Base-by-base conservation (phyloP, 2,329 filamentous ascomycete genomes). In the Venturiaceae sp. region DNA sequence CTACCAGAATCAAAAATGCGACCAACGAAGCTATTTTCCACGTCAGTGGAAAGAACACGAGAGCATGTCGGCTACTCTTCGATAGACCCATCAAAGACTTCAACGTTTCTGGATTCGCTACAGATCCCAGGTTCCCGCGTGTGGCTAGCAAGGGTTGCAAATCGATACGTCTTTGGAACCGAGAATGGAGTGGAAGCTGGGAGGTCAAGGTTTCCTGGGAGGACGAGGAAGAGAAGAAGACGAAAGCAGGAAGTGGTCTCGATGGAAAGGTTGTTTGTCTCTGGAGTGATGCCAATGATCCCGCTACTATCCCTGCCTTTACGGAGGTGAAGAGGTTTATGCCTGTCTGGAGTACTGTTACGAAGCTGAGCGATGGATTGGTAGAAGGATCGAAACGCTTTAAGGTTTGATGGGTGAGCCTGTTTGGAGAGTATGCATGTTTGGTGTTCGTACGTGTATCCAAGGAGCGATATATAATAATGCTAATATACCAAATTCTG, bases 271-370 rank as follows among this genome's bases (percentile, higher is more conserved):
- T 92, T 1, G 79, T 86, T 16, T 97, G 94, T 72, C 76, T 88
- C 33, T 97, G 92, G 91, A 90, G 87, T 66, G 94, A 99, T 74
- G 85, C 83, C 47, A 96, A 96, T 66, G 74, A 76, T 36, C 71
- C 74, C 2, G 86, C 83, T 3, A 78, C 79, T 1, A 91, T 97
- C 53, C 92, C 92, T 0, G 92, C 92, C 0, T 81, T 92, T 55
- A 87, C 94, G 64, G 92, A 97, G 72, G 78, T 89, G 53, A 76
- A 81, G 64, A 81, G 85, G 68, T 96, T 85, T 72, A 80, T 85
- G 64, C 94, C 94, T 0, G 75, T 78, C 4, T 99, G 94, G 94
- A 83, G 84, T 6, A 85, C 86, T 9, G 77, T 91, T 30, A 85
- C 84, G 3, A 96, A 96, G 74, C 74, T 83, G 62, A 78, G 78